Percentiles rank a stretch among this genome's conserved stretches.
Evolutionary conservation across 1,284 basidiomycete species (phyloP).

Genomic region (Leccinum griseonigrum): DNA sequence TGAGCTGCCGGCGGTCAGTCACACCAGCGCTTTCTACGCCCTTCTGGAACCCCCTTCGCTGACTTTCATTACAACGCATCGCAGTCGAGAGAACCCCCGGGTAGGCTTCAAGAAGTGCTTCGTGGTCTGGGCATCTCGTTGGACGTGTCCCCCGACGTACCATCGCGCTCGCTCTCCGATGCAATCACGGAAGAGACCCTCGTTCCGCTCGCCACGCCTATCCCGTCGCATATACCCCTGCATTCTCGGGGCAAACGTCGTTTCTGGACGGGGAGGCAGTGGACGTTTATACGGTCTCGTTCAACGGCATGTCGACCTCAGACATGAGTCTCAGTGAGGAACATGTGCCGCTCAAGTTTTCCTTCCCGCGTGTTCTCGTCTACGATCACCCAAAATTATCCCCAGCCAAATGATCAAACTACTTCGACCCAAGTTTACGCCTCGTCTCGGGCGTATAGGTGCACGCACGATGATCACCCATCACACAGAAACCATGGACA

Average conservation of each 20-base stretch:
- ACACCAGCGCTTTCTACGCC: not conserved
- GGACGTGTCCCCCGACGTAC: constrained; percentile 15
- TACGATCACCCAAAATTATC: constrained; percentile 16
- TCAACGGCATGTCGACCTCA: constrained; percentile 10
- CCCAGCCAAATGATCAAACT: constrained; percentile 19
- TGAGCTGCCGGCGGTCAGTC: constrained; percentile 21
- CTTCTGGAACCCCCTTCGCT: not conserved
- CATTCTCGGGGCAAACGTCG: constrained; percentile 27
- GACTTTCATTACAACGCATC: constrained; percentile 2
- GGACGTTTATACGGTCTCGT: constrained; percentile 45
- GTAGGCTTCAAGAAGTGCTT: constrained; percentile 16
- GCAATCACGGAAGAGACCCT: constrained; percentile 24
- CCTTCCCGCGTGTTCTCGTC: constrained; percentile 36
- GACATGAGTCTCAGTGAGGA: not conserved
- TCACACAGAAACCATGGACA: constrained; percentile 35
- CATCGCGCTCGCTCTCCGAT: constrained; percentile 27
- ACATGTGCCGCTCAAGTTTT: constrained; percentile 40
- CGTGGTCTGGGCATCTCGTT: constrained; percentile 21
- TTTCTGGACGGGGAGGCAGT: constrained; percentile 45
- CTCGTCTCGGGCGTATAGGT: constrained; percentile 17
- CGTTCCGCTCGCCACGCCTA: constrained; percentile 54
- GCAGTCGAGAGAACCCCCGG: constrained; percentile 13
- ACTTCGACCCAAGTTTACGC: constrained; percentile 23
- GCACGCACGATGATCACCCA: constrained; percentile 26
- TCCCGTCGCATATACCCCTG: constrained; percentile 52